Base-by-base conservation (phyloP, 2,329 filamentous ascomycete species). In the Chaetomiaceae sp. region DNA sequence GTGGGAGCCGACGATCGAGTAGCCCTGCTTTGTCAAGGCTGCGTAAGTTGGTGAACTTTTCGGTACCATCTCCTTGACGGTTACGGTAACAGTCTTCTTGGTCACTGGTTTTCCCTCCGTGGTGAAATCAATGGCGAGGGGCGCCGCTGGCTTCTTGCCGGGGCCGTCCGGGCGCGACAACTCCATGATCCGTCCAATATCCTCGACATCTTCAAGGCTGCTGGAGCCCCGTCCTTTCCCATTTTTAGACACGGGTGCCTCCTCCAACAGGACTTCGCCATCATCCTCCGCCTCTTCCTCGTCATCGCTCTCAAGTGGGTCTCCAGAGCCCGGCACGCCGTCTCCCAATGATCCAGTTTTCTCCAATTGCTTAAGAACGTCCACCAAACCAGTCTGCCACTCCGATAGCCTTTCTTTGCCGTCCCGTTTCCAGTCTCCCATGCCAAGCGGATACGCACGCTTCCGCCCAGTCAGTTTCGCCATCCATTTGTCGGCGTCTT, bases 401-500 rank as follows among this genome's bases (percentile, higher is more conserved):
- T 96, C 90, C 30, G 78, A 71, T 49, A 97, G 69, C 23, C 87
- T 76, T 44, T 79, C 70, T 18, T 76, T 73, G 18, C 84, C 81
- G 66, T 94, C 87, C n/a, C 72, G 77, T 70, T 90, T 95, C 53
- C 87, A 81, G 69, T 97, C 90, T 2, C 87, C 90, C 77, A 92
- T 85, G 4, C 94, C 94, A 6, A 97, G 75, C 0, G 92, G 92
- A 63, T 87, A 97, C 1, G 90, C 91, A 65, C 91, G 79, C 72
- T 92, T 96, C 57, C 86, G 81, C 1, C 82, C 86, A 0, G 91
- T 96, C 64, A 99, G 72, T 66, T 90, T 95, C n/a, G 92, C 90
- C 87, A 99, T 89, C 92, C 94, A 97, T 67, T 84, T 90, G 67
- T 99, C 92, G 3, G 95, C 77, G 61, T 96, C 86, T 64, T 86